Evolutionary conservation across 164 flowering plant species (phyloP).

Genomic region (Stephania yunnanensis): DNA sequence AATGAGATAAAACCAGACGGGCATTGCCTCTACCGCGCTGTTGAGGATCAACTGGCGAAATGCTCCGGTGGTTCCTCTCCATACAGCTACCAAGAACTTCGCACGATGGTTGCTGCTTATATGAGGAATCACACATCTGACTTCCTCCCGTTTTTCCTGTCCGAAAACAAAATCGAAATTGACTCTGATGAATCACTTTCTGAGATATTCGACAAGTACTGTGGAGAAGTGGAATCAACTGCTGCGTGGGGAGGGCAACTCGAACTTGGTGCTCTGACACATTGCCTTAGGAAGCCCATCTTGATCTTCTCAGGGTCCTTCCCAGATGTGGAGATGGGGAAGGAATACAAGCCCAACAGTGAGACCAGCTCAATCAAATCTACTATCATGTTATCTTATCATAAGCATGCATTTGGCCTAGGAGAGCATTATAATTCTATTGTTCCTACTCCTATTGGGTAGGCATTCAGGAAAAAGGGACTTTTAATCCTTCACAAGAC

Average conservation of each 20-base stretch:
- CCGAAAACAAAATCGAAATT: constrained; percentile 45
- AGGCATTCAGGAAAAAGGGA: not conserved
- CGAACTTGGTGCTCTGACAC: constrained; percentile 85
- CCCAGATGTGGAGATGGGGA: constrained; percentile 97
- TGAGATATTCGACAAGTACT: constrained; percentile 66
- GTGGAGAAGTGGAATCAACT: constrained; percentile 74
- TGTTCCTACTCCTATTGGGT: constrained; percentile 30
- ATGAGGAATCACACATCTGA: constrained; percentile 68
- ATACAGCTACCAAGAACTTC: constrained; percentile 58
- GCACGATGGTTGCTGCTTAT: constrained; percentile 69
- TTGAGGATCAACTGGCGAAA: constrained; percentile 71
- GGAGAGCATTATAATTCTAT: constrained; percentile 97
- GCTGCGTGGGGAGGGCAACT: constrained; percentile 98
- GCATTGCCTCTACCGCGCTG: constrained; percentile 87
- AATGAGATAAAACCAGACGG: constrained; percentile 90
- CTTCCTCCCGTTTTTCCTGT: constrained; percentile 75
- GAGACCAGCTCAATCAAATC: constrained; percentile 24
- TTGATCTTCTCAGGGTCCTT: constrained; percentile 76
- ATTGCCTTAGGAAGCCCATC: constrained; percentile 74
- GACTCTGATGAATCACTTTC: constrained; percentile 41
- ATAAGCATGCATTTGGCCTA: constrained; percentile 85
- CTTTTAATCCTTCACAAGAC: too few relatives aligned
- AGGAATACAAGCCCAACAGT: constrained; percentile 55
- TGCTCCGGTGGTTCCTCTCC: constrained; percentile 60
- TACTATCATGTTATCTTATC: constrained; percentile 70